Conservation (phyloP, 2,329 filamentous ascomycete species). For the Fusarium tjaetaba region DNA sequence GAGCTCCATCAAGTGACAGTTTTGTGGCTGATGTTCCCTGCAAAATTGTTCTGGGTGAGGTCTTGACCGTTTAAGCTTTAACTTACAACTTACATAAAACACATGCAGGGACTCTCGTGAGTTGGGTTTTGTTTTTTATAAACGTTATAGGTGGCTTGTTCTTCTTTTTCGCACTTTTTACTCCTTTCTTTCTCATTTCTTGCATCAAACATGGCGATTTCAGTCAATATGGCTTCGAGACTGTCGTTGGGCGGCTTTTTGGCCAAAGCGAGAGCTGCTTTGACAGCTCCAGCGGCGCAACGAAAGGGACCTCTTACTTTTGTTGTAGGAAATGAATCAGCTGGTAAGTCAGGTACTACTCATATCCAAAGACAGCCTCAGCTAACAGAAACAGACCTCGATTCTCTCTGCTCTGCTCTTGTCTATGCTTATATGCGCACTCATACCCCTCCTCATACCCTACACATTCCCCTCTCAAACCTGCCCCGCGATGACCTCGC, state of each 20-base stretch:
- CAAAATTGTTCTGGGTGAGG: conserved; percentile 13
- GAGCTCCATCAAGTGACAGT: conserved; percentile 20
- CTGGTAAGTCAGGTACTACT: conserved; percentile 55
- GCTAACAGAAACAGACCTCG: conserved; percentile 67
- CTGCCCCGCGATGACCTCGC: conserved; percentile 73
- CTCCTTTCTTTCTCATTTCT: not conserved
- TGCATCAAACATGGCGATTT: not conserved
- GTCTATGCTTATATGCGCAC: conserved; percentile 79
- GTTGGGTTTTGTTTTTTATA: not conserved
- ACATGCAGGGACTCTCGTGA: conserved; percentile 10
- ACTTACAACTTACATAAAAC: conserved; percentile 33
- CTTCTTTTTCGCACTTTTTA: not conserved
- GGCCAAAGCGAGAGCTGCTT: conserved; percentile 57
- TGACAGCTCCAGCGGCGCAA: conserved; percentile 57
- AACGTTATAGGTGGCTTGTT: not conserved
- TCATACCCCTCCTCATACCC: conserved; percentile 60
- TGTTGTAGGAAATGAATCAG: conserved; percentile 75
- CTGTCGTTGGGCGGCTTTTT: conserved; percentile 62
- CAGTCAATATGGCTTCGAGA: conserved; percentile 44
- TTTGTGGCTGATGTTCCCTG: conserved; percentile 26
- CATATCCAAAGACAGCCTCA: not conserved
- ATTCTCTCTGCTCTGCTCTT: conserved; percentile 80
- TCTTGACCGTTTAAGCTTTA: not conserved
- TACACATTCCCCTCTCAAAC: conserved; percentile 80
- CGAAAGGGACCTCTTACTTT: conserved; percentile 63